Conservation (phyloP, 306 rosid species). For the Alnus rubra region DNA sequence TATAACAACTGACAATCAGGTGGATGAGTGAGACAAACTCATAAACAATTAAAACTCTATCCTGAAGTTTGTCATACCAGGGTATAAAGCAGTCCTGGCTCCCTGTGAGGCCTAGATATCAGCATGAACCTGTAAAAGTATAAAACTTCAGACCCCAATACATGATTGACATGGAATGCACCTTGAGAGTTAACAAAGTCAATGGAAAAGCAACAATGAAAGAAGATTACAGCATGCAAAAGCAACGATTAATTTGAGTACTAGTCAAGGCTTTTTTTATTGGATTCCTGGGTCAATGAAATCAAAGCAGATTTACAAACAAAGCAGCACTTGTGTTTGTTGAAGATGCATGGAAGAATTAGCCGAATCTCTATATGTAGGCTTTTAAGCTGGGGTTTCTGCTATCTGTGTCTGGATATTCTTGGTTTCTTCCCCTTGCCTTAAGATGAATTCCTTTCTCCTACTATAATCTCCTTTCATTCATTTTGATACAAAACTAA, state of each 20-base stretch:
- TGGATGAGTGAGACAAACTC: not conserved
- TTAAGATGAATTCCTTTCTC: not conserved
- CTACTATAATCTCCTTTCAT: not conserved
- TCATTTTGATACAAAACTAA: not conserved
- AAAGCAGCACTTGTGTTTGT: not conserved
- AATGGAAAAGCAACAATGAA: not conserved
- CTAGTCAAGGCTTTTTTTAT: not conserved
- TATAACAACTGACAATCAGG: conserved; percentile 4
- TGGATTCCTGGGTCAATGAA: not conserved
- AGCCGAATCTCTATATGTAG: not conserved
- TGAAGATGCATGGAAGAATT: no score
- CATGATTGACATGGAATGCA: conserved; percentile 14
- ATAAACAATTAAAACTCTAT: not conserved
- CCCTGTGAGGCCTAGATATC: conserved; percentile 78
- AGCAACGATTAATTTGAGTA: not conserved
- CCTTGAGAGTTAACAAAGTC: not conserved
- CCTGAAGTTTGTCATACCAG: conserved; percentile 54
- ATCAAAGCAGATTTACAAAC: not conserved
- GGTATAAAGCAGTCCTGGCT: conserved; percentile 92
- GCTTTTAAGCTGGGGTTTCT: not conserved
- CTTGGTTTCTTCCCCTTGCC: not conserved
- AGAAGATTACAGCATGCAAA: not conserved
- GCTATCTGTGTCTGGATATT: not conserved
- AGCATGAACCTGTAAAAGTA: conserved; percentile 81
- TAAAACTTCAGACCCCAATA: conserved; percentile 11